Conservation (phyloP, 1,284 basidiomycete species). For the Microbotryomycetes sp. region DNA sequence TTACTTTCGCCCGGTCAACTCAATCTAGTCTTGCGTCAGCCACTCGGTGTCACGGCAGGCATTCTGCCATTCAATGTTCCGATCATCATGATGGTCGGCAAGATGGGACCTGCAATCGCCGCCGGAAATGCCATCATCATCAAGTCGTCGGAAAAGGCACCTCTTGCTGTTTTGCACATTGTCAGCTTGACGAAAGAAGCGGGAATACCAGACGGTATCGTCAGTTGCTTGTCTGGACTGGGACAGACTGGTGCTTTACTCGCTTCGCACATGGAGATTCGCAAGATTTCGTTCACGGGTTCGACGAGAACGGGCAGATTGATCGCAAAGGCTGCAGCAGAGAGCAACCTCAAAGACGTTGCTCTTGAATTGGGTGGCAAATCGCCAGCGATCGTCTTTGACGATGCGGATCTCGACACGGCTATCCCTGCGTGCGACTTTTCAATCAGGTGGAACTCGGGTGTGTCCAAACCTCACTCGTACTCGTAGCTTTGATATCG, state of each 20-base stretch:
- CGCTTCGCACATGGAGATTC: conserved; percentile 29
- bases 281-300: conserved; percentile 35
- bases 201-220: conserved; percentile 32
- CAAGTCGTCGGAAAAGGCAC: conserved; percentile 33
- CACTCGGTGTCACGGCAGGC: conserved; percentile 21
- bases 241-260: conserved; percentile 19
- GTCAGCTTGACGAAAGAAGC: conserved; percentile 30
- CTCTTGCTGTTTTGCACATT: conserved; percentile 25
- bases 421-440: conserved; percentile 30
- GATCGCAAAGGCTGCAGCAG: conserved; percentile 7
- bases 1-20: conserved; percentile 13
- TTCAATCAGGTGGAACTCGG: conserved; percentile 9
- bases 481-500: neutral
- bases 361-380: conserved; percentile 44
- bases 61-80: conserved; percentile 31
- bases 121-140: conserved; percentile 32
- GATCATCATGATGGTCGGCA: conserved; percentile 26
- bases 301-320: conserved; percentile 16
- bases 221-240: conserved; percentile 19
- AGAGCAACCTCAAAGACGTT: conserved; percentile 39
- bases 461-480: too few relatives aligned
- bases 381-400: conserved; percentile 40
- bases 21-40: conserved; percentile 10
- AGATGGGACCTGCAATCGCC: conserved; percentile 34
- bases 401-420: conserved; percentile 41